These are phyloP conservation scores for Thielaviopsis musarum DNA, from an alignment of 2,329 filamentous ascomycete species.

Conservation along the genomic window DNA sequence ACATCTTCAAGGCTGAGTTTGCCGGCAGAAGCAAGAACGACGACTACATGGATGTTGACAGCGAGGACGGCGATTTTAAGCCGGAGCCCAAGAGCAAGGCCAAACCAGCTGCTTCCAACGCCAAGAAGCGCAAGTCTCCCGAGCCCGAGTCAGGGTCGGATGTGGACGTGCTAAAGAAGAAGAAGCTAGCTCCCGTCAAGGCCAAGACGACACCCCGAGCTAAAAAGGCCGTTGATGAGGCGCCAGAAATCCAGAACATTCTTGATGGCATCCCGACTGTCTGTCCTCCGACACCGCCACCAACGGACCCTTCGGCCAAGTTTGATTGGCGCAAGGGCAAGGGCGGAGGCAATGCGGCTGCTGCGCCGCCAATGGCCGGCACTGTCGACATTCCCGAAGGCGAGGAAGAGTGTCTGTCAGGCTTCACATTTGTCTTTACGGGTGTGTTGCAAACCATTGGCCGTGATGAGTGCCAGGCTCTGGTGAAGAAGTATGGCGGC, in stretches of 20 bases:
- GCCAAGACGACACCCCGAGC: constrained; percentile 35
- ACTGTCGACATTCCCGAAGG: constrained; percentile 62
- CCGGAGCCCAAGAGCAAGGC: constrained; percentile 23
- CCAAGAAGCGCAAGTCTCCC: constrained; percentile 42
- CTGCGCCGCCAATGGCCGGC: constrained; percentile 43
- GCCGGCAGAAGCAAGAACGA: constrained; percentile 52
- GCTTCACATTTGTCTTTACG: constrained; percentile 88
- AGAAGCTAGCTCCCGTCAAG: constrained; percentile 41
- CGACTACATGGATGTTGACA: constrained; percentile 56
- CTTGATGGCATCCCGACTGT: constrained; percentile 76
- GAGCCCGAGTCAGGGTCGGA: constrained; percentile 36
- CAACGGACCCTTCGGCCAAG: constrained; percentile 51
- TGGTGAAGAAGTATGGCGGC: constrained; percentile 88
- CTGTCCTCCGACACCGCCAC: constrained; percentile 66
- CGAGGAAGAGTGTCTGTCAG: constrained; percentile 74
- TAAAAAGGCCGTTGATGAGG: constrained; percentile 54
- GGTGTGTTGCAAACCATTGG: constrained; percentile 66
- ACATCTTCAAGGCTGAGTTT: constrained; percentile 64
- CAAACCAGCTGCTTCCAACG: constrained; percentile 18
- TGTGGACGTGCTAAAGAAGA: constrained; percentile 45
- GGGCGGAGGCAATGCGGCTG: constrained; percentile 41
- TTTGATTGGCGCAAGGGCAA: constrained; percentile 59
- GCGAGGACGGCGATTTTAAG: constrained; percentile 39
- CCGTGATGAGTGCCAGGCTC: constrained; percentile 65
- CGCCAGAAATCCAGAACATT: constrained; percentile 58